These are phyloP conservation scores for Viola pubescens DNA, from an alignment of 441 rosid genomes.

Conservation along the genomic window DNA sequence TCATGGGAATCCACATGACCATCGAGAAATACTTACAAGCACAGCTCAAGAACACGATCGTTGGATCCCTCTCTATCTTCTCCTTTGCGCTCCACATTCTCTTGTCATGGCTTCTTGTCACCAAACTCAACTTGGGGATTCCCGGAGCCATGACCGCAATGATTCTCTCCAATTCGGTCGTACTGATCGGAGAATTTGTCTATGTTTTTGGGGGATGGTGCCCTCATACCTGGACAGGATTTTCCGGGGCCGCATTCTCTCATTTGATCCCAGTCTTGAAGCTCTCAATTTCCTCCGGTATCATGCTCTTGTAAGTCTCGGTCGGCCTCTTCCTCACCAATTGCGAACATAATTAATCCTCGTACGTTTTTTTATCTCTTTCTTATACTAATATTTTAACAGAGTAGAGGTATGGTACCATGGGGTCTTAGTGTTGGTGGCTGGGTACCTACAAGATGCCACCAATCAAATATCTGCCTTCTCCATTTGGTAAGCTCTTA, in stretches of 20 bases:
- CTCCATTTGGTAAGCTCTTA: conserved; percentile 43
- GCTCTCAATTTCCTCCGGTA: conserved; percentile 46
- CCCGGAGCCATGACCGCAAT: conserved; percentile 42
- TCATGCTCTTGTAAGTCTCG: conserved; percentile 43
- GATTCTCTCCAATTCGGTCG: conserved; percentile 25
- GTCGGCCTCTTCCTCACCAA: neutral
- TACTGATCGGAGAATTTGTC: conserved; percentile 21
- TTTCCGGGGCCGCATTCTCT: conserved; percentile 30
- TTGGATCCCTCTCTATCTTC: conserved; percentile 38
- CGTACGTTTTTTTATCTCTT: neutral
- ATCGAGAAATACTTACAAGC: conserved; percentile 41
- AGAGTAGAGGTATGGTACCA: conserved; percentile 63
- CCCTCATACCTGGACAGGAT: conserved; percentile 38
- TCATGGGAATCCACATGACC: conserved; percentile 20
- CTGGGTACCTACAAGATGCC: conserved; percentile 50
- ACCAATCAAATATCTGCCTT: conserved; percentile 38
- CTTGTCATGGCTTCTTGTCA: conserved; percentile 43
- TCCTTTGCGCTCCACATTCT: conserved; percentile 34
- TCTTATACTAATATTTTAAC: neutral
- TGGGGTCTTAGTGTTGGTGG: conserved; percentile 39
- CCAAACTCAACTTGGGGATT: conserved; percentile 26
- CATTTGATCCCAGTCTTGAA: conserved; percentile 34
- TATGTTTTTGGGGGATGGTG: conserved; percentile 50
- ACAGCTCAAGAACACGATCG: conserved; percentile 33
- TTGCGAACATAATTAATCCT: neutral